Evolutionary conservation across 106 monocot genomes (phyloP), one percentile per base, ranked within the genome.

Genomic region (Allium fistulosum): DNA sequence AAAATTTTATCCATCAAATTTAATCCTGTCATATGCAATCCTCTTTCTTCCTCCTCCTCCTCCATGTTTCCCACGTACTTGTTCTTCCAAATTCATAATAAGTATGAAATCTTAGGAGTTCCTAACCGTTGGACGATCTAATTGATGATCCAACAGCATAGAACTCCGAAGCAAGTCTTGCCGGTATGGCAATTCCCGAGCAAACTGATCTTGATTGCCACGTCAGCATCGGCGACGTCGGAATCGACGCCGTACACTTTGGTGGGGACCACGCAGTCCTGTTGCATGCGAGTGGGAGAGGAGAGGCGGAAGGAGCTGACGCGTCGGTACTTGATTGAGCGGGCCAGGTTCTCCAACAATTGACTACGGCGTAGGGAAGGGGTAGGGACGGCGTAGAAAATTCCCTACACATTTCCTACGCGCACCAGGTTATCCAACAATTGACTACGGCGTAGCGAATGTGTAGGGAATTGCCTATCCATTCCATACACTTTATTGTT

Each of bases 121-220:
- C 28, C 28, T 2, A 3, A 3, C 28, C 28, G 28, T 28, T 28
- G 28, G 28, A 28, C 3, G 28, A 28, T 28, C 28, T 28, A 28
- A 62, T 37, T 26, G 13, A 45, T 6, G 11, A 26, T 61, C 37
- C 10, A 26, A 58, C 17, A 1, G 7, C 18, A n/a, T 6, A 58
- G 58, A 58, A 14, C 7, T 18, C 15, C 7, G 58, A 94, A 94
- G 63, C 84, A 90, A 2, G 94, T 94, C 74, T 94, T 94, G 9
- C 94, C 94, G 13, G 83, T 82, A 22, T 63, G 80, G 70, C 87
- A 80, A 55, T 94, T 90, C 10, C 94, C 94, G 28, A 94, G 75
- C 58, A 94, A 75, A 80, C 82, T 85, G 49, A 94, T 63, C 76
- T 94, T 94, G 71, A 94, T 76, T 4, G 82, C 61, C 22, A 90